These are phyloP conservation scores for Trametes hirsuta DNA, from an alignment of 1,284 basidiomycete genomes.

Conservation along the genomic window DNA sequence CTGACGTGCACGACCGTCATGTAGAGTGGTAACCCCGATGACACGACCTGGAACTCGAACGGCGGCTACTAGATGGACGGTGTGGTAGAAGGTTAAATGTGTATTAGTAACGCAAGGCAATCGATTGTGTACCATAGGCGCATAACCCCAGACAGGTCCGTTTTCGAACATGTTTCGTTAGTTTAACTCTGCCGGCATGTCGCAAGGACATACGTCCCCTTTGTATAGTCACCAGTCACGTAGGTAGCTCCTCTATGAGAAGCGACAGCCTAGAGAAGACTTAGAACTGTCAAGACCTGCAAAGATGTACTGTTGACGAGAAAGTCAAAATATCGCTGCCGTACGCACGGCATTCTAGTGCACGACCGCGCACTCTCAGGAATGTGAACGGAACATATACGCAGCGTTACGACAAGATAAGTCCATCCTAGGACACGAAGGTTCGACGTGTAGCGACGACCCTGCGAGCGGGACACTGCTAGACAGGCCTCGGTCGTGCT, in stretches of 20 bases:
- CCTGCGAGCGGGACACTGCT: background rate
- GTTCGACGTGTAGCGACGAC: background rate
- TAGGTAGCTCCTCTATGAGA: too few species aligned
- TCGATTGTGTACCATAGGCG: background rate
- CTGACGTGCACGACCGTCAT: background rate
- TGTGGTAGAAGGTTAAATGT: background rate
- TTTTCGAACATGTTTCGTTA: too few species aligned
- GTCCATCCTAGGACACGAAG: background rate
- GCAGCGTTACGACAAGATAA: constrained; percentile 5
- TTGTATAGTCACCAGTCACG: too few species aligned
- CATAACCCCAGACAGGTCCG: too few species aligned
- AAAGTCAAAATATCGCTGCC: too few species aligned
- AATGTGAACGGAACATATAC: background rate
- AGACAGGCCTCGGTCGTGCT: background rate
- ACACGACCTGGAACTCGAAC: constrained; percentile 12
- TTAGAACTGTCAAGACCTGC: too few species aligned
- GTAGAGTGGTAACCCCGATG: constrained; percentile 11
- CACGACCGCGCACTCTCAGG: too few species aligned
- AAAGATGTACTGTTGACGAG: too few species aligned
- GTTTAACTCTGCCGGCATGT: too few species aligned
- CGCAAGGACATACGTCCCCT: too few species aligned
- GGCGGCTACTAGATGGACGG: background rate
- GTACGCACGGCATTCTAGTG: too few species aligned
- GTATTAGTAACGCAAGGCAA: background rate
- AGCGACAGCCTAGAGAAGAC: too few species aligned